A percentile compares a stretch with the other conserved stretches of the same genome.
Evolutionary conservation across 306 rosid genomes (phyloP).

Genomic region (Benincasa hispida): DNA sequence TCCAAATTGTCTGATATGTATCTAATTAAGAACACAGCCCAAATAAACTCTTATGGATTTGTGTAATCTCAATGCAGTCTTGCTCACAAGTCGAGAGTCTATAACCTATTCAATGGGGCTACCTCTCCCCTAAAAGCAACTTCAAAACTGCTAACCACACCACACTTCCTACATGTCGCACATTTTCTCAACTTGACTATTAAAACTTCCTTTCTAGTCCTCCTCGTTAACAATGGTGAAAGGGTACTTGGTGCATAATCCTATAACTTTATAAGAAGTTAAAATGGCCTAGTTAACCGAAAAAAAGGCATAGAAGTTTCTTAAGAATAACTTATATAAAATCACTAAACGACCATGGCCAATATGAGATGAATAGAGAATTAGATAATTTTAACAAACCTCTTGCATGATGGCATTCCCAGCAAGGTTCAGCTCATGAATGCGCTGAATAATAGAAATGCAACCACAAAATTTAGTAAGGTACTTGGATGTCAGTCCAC

Average conservation of each 20-base stretch:
- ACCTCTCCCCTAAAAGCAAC: background rate
- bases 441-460: slow-evolving; percentile 27
- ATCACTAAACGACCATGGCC: background rate
- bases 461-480: slow-evolving; percentile 22
- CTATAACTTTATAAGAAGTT: background rate
- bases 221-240: background rate
- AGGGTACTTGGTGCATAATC: background rate
- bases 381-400: slow-evolving; percentile 33
- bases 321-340: background rate
- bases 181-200: background rate
- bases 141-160: background rate
- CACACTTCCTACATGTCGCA: background rate
- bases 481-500: slow-evolving; percentile 46
- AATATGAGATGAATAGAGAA: background rate
- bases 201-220: background rate
- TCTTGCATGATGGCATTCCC: slow-evolving; percentile 62
- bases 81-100: background rate
- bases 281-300: background rate
- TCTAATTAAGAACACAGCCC: background rate
- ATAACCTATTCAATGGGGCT: background rate
- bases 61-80: background rate
- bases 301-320: background rate
- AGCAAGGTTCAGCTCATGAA: slow-evolving; percentile 64
- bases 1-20: background rate
- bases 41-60: background rate